Evolutionary conservation across 2,329 filamentous ascomycete species (phyloP).

Genomic region (Colletotrichum tofieldiae): DNA sequence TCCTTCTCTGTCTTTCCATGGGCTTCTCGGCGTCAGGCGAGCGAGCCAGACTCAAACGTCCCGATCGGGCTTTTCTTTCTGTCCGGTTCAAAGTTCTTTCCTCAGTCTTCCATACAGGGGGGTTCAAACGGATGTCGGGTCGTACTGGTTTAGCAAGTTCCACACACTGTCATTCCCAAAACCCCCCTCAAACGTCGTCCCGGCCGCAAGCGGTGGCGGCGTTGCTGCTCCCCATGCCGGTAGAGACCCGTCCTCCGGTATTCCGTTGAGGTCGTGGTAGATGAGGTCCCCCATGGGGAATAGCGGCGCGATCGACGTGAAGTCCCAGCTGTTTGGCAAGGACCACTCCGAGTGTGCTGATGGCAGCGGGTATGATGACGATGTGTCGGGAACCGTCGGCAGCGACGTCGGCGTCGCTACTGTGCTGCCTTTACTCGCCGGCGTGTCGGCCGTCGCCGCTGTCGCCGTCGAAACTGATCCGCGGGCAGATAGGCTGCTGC

Average conservation of each 20-base stretch:
- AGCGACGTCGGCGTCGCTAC: constrained; percentile 40
- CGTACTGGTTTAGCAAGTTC: constrained; percentile 69
- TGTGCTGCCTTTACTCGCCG: constrained; percentile 42
- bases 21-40: neutral
- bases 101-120: constrained; percentile 18
- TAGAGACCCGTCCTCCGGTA: constrained; percentile 50
- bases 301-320: constrained; percentile 67
- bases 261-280: constrained; percentile 69
- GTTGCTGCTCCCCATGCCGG: constrained; percentile 44
- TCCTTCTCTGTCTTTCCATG: neutral
- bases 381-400: constrained; percentile 48
- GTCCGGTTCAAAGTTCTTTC: constrained; percentile 12
- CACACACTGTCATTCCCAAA: constrained; percentile 71
- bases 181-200: constrained; percentile 67
- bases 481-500: constrained; percentile 35
- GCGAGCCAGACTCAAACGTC: neutral
- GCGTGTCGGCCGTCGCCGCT: constrained; percentile 38
- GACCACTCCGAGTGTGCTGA: constrained; percentile 51
- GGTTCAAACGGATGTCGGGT: constrained; percentile 46
- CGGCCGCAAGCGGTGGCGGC: constrained; percentile 51
- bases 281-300: constrained; percentile 72
- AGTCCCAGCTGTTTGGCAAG: constrained; percentile 63
- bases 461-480: constrained; percentile 40
- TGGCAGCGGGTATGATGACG: constrained; percentile 36
- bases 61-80: constrained; percentile 19